These are phyloP conservation scores for Ophiostoma ulmi DNA, from an alignment of 2,329 filamentous ascomycete species.

Conservation along the genomic window DNA sequence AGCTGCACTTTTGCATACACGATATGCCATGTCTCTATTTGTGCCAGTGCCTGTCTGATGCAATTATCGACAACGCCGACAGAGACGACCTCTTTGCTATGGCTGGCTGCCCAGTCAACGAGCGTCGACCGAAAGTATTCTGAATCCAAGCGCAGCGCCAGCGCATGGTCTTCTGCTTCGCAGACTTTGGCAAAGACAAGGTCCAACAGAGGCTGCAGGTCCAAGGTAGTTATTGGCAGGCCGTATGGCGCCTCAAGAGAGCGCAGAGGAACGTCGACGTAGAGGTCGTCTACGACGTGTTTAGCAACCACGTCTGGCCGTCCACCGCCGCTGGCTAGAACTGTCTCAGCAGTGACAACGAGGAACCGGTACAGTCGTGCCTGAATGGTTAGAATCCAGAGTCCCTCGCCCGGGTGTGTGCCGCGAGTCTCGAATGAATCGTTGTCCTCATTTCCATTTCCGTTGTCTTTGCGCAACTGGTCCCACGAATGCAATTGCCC, in stretches of 20 bases:
- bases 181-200: not conserved
- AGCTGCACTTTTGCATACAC: slow-evolving; percentile 6
- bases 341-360: not conserved
- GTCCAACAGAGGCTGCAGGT: not conserved
- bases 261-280: not conserved
- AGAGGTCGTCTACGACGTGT: not conserved
- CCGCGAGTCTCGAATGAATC: not conserved
- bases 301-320: not conserved
- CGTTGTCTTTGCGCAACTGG: not conserved
- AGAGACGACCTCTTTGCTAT: not conserved
- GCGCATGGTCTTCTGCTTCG: not conserved
- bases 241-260: not conserved
- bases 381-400: not conserved
- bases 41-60: not conserved
- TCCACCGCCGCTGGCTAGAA: not conserved
- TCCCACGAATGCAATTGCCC: not conserved
- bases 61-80: not conserved
- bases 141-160: not conserved
- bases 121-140: not conserved
- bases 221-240: not conserved
- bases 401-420: not conserved
- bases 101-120: not conserved
- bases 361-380: not conserved
- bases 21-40: not conserved
- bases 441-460: not conserved